These are phyloP conservation scores for Gynandropsis gynandra DNA, from an alignment of 345 rosid species.

Conservation along the genomic window DNA sequence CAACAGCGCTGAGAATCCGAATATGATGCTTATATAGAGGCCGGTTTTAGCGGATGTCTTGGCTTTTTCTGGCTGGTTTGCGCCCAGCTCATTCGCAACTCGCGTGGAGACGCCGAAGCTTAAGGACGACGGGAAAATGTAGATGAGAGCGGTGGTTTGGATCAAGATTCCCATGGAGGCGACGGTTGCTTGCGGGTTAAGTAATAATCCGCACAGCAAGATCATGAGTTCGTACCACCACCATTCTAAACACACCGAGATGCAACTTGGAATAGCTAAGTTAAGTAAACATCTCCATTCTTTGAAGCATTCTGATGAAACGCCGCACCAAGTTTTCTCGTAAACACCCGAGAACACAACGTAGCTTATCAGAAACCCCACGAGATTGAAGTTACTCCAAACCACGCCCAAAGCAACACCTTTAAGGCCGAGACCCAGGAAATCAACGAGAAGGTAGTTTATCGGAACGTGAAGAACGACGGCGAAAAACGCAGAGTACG, in stretches of 20 bases:
- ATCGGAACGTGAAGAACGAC: slow-evolving; percentile 64
- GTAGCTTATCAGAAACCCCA: slow-evolving; percentile 48
- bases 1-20: slow-evolving; percentile 48
- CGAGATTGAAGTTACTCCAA: slow-evolving; percentile 62
- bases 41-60: slow-evolving; percentile 52
- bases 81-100: slow-evolving; percentile 74
- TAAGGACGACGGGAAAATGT: slow-evolving; percentile 84
- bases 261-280: slow-evolving; percentile 74
- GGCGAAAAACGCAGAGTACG: slow-evolving; percentile 51
- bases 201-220: slow-evolving; percentile 57
- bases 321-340: slow-evolving; percentile 56
- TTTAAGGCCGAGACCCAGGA: slow-evolving; percentile 53
- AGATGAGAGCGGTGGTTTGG: slow-evolving; percentile 71
- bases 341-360: slow-evolving; percentile 48
- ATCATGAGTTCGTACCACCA: slow-evolving; percentile 99
- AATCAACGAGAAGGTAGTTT: slow-evolving; percentile 49
- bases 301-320: slow-evolving; percentile 46
- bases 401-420: slow-evolving; percentile 68
- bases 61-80: slow-evolving; percentile 51
- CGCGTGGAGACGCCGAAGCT: slow-evolving; percentile 72
- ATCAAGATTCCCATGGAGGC: slow-evolving; percentile 90
- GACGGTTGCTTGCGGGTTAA: slow-evolving; percentile 68
- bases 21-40: slow-evolving; percentile 42
- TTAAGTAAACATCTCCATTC: slow-evolving; percentile 51
- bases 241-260: slow-evolving; percentile 92